These are phyloP conservation scores for Themeda triandra DNA, from an alignment of 176 grass and related monocot genomes.

Conservation along the genomic window DNA sequence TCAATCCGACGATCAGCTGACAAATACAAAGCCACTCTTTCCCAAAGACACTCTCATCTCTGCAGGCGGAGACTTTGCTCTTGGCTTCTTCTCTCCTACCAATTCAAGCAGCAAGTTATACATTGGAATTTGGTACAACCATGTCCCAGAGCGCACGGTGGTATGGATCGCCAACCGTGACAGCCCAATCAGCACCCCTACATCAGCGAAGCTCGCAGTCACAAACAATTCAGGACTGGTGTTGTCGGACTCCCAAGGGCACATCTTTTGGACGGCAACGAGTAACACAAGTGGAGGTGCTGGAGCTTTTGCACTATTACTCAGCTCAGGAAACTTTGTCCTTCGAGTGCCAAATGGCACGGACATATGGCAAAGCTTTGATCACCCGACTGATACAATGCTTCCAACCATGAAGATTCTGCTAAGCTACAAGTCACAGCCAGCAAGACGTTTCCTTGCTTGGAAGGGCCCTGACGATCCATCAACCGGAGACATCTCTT, in stretches of 20 bases:
- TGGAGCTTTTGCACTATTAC: not conserved
- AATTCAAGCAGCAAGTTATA: conserved; percentile 3
- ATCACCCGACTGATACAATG: conserved; percentile 31
- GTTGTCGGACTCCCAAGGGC: not conserved
- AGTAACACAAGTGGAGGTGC: not conserved
- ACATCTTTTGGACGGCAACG: conserved; percentile 20
- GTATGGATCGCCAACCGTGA: conserved; percentile 40
- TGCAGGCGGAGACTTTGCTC: conserved; percentile 19
- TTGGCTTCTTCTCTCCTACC: conserved; percentile 21
- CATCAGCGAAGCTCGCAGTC: conserved; percentile 1
- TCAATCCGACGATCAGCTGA: not conserved
- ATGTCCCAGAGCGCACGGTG: not conserved
- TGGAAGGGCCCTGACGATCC: conserved; percentile 33
- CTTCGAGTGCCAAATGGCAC: not conserved
- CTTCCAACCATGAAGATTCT: not conserved
- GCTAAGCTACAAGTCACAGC: not conserved
- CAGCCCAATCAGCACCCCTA: not conserved
- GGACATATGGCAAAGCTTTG: conserved; percentile 37
- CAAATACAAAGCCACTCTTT: not conserved
- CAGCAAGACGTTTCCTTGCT: not conserved
- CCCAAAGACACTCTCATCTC: conserved; percentile 2
- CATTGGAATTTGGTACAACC: conserved; percentile 33
- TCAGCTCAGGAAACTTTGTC: conserved; percentile 28
- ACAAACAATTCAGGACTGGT: conserved; percentile 15
- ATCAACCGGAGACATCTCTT: not conserved